These are phyloP conservation scores for Tuber magnatum DNA, from an alignment of 495 filamentous ascomycete species.

Conservation along the genomic window DNA sequence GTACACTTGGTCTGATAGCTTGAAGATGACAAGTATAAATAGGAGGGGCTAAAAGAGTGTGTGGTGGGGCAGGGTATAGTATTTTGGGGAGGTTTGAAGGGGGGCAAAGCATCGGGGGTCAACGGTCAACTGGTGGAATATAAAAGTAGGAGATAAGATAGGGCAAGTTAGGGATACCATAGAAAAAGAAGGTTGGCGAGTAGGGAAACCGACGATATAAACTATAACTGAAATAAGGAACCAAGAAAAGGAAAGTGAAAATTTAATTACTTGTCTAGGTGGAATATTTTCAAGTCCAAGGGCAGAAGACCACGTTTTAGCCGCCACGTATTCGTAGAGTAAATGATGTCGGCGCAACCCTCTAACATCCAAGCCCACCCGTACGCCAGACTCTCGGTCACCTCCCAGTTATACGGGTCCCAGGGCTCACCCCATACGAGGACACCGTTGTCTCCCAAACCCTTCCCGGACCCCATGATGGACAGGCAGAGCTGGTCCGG, in stretches of 20 bases:
- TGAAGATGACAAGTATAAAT: background rate
- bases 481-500: conserved; percentile 46
- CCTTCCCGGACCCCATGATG: conserved; percentile 43
- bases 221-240: background rate
- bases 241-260: background rate
- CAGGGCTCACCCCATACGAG: conserved; percentile 48
- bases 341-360: conserved; percentile 43
- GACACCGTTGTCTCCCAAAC: conserved; percentile 35
- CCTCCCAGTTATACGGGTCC: conserved; percentile 46
- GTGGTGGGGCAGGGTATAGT: background rate
- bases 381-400: conserved; percentile 43
- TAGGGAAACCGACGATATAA: background rate
- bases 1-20: background rate
- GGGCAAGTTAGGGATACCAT: background rate
- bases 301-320: conserved; percentile 33
- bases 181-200: background rate
- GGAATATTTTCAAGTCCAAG: conserved; percentile 5
- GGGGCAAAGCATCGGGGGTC: background rate
- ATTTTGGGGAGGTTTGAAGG: background rate
- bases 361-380: conserved; percentile 46
- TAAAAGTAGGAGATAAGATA: background rate
- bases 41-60: background rate
- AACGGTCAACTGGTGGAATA: background rate
- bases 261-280: background rate
- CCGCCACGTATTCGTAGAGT: conserved; percentile 47